phyloP scores from a whole-genome alignment of 2,329 filamentous ascomycete species.

The Diaporthe nobilis region DNA sequence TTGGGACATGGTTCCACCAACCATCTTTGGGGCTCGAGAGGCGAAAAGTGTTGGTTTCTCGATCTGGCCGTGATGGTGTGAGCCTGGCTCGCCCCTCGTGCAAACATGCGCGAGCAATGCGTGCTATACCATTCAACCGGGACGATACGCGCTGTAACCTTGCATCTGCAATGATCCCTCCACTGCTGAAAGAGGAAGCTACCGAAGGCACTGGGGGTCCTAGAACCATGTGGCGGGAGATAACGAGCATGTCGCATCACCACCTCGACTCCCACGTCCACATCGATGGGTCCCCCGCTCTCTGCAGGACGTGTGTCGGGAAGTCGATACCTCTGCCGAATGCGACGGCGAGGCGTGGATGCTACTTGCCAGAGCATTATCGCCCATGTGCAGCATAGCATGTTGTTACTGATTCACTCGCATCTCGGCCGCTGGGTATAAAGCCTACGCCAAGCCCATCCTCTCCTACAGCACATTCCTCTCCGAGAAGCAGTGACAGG shows the following conservation, averaged over 20 bases:
- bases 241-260: constrained; percentile 10
- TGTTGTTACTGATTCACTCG: not conserved
- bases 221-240: constrained; percentile 6
- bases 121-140: not conserved
- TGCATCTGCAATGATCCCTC: not conserved
- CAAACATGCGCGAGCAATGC: not conserved
- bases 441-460: not conserved
- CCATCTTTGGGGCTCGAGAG: not conserved
- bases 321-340: not conserved
- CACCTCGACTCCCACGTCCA: not conserved
- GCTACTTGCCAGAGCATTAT: not conserved
- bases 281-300: not conserved
- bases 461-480: too few relatives aligned
- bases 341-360: not conserved
- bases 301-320: not conserved
- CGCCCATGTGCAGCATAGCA: not conserved
- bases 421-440: not conserved
- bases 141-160: not conserved
- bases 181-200: constrained; percentile 29
- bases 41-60: too few relatives aligned
- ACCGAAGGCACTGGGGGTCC: not conserved
- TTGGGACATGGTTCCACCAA: not conserved
- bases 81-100: not conserved
- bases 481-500: not conserved
- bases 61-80: too few relatives aligned